Evolutionary conservation across 2,329 filamentous ascomycete species (phyloP).

Genomic region (Zasmidium citrigriseum): DNA sequence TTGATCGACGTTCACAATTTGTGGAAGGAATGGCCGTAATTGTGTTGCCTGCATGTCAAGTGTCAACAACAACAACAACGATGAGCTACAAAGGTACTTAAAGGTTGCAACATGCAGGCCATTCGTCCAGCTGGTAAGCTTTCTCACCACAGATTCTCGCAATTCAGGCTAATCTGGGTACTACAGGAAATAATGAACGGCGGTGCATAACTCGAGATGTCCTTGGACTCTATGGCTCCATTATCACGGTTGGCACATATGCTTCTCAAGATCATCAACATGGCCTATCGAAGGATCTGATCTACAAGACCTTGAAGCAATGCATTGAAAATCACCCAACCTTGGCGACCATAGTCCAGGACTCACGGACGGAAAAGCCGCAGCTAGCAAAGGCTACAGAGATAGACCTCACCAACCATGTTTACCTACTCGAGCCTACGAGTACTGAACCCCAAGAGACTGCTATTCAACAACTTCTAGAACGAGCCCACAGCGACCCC

Average conservation of each 20-base stretch:
- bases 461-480: constrained; percentile 29
- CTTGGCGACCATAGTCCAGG: constrained; percentile 39
- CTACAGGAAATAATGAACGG: constrained; percentile 32
- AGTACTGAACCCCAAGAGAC: constrained; percentile 16
- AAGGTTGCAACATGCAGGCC: too few relatives aligned
- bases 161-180: neutral
- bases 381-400: constrained; percentile 33
- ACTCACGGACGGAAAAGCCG: constrained; percentile 41
- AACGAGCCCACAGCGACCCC: constrained; percentile 37
- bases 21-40: neutral
- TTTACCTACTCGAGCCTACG: constrained; percentile 33
- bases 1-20: neutral
- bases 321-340: constrained; percentile 44
- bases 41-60: neutral
- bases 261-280: constrained; percentile 14
- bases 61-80: neutral
- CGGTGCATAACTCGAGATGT: constrained; percentile 45
- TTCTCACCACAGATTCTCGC: neutral
- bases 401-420: constrained; percentile 43
- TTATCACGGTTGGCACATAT: constrained; percentile 43
- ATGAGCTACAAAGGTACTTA: too few relatives aligned
- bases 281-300: constrained; percentile 20
- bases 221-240: constrained; percentile 43
- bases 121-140: constrained; percentile 16
- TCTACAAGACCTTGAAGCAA: constrained; percentile 37